phyloP scores from a whole-genome alignment of 2,329 filamentous ascomycete species.

The Ophiostoma triangulosporum region DNA sequence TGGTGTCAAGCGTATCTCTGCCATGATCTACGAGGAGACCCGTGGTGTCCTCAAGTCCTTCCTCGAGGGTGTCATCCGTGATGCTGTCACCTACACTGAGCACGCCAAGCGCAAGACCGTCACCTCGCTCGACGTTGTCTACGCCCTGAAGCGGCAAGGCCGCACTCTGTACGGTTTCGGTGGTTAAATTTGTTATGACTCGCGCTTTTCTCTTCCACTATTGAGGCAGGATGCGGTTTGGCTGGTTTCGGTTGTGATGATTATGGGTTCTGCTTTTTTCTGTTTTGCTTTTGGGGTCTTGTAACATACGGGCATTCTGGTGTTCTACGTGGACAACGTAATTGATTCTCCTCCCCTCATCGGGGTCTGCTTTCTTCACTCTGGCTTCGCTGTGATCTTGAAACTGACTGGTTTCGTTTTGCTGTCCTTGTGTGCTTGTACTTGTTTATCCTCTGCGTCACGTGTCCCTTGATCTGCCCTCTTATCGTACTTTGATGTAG shows the following conservation, averaged over 20 bases:
- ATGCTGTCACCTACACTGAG: slow-evolving; percentile 66
- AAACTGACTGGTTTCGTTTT: too few relatives aligned
- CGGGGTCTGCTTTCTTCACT: background rate
- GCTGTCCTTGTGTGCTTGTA: too few relatives aligned
- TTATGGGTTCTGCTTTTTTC: slow-evolving; percentile 17
- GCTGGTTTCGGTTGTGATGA: slow-evolving; percentile 16
- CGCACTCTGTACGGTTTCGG: slow-evolving; percentile 81
- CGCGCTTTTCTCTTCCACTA: slow-evolving; percentile 15
- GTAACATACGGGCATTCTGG: slow-evolving; percentile 18
- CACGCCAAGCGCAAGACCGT: slow-evolving; percentile 74
- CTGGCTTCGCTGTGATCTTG: too few relatives aligned
- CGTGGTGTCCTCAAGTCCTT: slow-evolving; percentile 67
- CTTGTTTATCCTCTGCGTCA: too few relatives aligned
- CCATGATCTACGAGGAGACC: slow-evolving; percentile 76
- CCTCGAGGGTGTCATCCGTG: slow-evolving; percentile 64
- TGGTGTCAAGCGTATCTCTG: slow-evolving; percentile 99
- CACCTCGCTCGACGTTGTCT: slow-evolving; percentile 55
- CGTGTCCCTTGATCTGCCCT: too few relatives aligned
- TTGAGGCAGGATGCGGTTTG: slow-evolving; percentile 9
- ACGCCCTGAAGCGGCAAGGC: slow-evolving; percentile 55
- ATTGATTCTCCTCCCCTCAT: slow-evolving; percentile 11
- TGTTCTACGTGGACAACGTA: slow-evolving; percentile 17
- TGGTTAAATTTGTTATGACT: slow-evolving; percentile 44
- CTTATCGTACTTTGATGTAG: too few relatives aligned
- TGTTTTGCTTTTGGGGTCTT: slow-evolving; percentile 13